Base-by-base conservation (phyloP, 768 basidiomycete species). In the Termitomyces sp. region DNA sequence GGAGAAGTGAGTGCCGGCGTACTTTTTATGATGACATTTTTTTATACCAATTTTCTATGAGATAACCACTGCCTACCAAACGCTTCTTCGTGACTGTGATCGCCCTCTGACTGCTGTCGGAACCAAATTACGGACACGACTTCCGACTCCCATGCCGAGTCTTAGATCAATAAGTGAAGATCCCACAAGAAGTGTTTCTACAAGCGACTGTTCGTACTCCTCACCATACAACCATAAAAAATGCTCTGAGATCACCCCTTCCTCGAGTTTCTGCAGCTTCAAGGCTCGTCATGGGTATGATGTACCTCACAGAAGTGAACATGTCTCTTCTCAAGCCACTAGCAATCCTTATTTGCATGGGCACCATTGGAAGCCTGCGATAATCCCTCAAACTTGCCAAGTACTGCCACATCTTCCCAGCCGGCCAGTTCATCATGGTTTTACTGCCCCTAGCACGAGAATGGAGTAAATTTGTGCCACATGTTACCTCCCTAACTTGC, bases 51-150 rank as follows among this genome's bases (percentile, higher is more conserved):
- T 8, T 59, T 59, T 44, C 60, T 51, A 37, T 25, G 50, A 85
- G 83, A 76, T 80, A 55, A 81, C 79, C 63, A 63, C 76, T 42
- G 84, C 84, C 34, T 86, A 86, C 72, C 78, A 78, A 53, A 69
- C 75, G 28, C 67, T 85, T 48, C 76, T 78, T 64, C 75, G 77
- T 58, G 75, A 77, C 53, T 65, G 61, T 27, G 65, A 67, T 47
- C 60, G 64, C 46, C 56, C 61, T 59, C 44, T 57, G 45, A 52
- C 53, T 21, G 54, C 59, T 37, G 55, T 30, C 14, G 53, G 28
- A 53, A 61, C 56, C 21, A 57, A 57, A 43, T 17, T 46, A n/a
- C 57, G 43, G 34, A 37, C 59, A 19, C 52, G 58, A 6, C 46
- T 57, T 14, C 59, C 57, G 21, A 60, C 62, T 39, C 57, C 58